Evolutionary conservation across 2,329 filamentous ascomycete genomes (phyloP).

Genomic region (Neonectria hederae): DNA sequence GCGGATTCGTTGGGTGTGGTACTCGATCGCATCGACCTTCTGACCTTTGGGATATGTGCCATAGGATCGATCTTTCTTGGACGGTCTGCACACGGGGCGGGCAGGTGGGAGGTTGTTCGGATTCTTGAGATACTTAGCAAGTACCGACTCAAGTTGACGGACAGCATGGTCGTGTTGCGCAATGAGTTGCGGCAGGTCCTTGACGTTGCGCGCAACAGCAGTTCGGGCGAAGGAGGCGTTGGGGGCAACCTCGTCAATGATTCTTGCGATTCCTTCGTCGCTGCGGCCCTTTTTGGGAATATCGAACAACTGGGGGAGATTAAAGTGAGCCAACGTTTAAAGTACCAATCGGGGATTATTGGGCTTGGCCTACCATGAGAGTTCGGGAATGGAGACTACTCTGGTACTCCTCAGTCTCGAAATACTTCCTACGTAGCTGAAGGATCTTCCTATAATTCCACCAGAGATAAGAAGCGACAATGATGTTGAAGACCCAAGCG

Average conservation of each 20-base stretch:
- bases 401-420: constrained; percentile 88
- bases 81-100: constrained; percentile 81
- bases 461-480: constrained; percentile 86
- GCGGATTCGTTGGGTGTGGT: constrained; percentile 85
- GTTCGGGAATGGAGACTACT: constrained; percentile 82
- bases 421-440: constrained; percentile 78
- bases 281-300: constrained; percentile 79
- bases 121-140: constrained; percentile 92
- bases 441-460: constrained; percentile 84
- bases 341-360: not conserved
- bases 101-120: constrained; percentile 80
- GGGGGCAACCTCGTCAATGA: constrained; percentile 83
- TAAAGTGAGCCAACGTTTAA: constrained; percentile 13
- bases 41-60: constrained; percentile 71
- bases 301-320: constrained; percentile 73
- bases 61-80: constrained; percentile 79
- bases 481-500: constrained; percentile 74
- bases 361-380: constrained; percentile 62
- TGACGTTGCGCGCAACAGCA: constrained; percentile 90
- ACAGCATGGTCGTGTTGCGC: constrained; percentile 84
- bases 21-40: constrained; percentile 94
- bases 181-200: constrained; percentile 86
- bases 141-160: constrained; percentile 79
- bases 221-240: constrained; percentile 82
- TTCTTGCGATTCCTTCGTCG: constrained; percentile 86